A percentile compares a stretch with the other conserved stretches of the same genome.
These are phyloP conservation scores for Populus deltoides DNA, from an alignment of 345 rosid species.

Conservation along the genomic window DNA sequence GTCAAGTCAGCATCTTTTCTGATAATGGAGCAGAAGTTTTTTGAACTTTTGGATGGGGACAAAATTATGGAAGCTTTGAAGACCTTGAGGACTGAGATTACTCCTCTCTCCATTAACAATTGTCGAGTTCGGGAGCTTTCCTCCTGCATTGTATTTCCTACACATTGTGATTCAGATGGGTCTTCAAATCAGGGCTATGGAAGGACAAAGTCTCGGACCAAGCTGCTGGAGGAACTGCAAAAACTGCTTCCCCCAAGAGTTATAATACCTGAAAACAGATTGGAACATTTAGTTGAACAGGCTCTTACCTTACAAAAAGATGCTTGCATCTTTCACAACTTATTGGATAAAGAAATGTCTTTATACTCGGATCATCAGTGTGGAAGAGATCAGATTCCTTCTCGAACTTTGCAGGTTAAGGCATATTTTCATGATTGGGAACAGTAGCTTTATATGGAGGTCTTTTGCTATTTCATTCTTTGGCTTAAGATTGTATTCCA, in stretches of 20 bases:
- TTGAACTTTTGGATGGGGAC: slow-evolving; percentile 46
- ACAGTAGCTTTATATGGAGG: background rate
- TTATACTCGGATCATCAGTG: slow-evolving; percentile 65
- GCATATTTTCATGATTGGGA: background rate
- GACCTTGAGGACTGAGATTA: slow-evolving; percentile 60
- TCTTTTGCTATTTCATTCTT: background rate
- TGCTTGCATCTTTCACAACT: slow-evolving; percentile 62
- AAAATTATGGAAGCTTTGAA: slow-evolving; percentile 46
- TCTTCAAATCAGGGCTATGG: slow-evolving; percentile 29
- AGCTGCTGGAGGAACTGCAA: slow-evolving; percentile 53
- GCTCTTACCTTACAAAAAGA: slow-evolving; percentile 58
- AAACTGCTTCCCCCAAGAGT: slow-evolving; percentile 63
- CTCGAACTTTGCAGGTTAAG: slow-evolving; percentile 64
- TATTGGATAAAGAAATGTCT: slow-evolving; percentile 55
- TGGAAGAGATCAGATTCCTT: slow-evolving; percentile 63
- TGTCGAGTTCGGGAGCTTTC: slow-evolving; percentile 58
- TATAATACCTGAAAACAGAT: slow-evolving; percentile 58
- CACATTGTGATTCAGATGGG: slow-evolving; percentile 17
- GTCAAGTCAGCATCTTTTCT: slow-evolving; percentile 59
- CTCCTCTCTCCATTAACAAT: slow-evolving; percentile 50
- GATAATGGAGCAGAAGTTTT: slow-evolving; percentile 63
- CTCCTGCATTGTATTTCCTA: slow-evolving; percentile 42
- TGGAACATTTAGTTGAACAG: slow-evolving; percentile 67
- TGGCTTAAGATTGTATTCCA: background rate
- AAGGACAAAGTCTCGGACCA: slow-evolving; percentile 39